Evolutionary conservation across 192 early-diverging fungal genomes (phyloP).

Genomic region (Rhizoclosmatium globosum): DNA sequence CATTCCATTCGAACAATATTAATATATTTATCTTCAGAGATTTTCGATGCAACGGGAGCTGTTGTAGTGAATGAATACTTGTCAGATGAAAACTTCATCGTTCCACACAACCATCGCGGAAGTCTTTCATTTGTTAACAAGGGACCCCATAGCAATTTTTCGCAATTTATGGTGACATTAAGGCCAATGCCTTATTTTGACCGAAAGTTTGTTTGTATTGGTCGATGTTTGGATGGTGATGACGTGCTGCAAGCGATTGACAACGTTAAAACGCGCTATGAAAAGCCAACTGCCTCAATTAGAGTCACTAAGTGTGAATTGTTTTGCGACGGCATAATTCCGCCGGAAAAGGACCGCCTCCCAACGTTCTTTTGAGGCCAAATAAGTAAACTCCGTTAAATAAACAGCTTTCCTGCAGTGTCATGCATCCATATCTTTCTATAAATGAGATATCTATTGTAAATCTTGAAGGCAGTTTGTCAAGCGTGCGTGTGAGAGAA

Average conservation of each 20-base stretch:
- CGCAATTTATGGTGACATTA: slow-evolving; percentile 56
- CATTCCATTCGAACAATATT: neutral
- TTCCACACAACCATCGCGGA: slow-evolving; percentile 48
- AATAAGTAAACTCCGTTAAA: too few relatives aligned
- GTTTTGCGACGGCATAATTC: slow-evolving; percentile 11
- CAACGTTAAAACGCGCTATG: slow-evolving; percentile 39
- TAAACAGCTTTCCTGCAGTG: too few relatives aligned
- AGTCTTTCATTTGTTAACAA: slow-evolving; percentile 53
- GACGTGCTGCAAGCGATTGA: slow-evolving; percentile 46
- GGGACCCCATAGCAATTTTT: slow-evolving; percentile 51
- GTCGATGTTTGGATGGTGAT: slow-evolving; percentile 52
- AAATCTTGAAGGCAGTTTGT: neutral
- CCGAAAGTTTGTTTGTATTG: slow-evolving; percentile 57
- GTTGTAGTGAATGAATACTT: neutral
- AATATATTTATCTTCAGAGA: slow-evolving; percentile 3
- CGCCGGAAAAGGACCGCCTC: neutral
- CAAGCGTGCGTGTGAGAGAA: too few relatives aligned
- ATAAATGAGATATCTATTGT: too few relatives aligned
- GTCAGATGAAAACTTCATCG: slow-evolving; percentile 63
- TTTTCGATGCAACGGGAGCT: neutral
- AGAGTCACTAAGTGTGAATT: slow-evolving; percentile 20
- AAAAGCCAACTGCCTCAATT: slow-evolving; percentile 45
- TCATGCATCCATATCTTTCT: too few relatives aligned
- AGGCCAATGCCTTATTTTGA: slow-evolving; percentile 57
- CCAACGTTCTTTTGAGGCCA: slow-evolving; percentile 20